phyloP scores from a whole-genome alignment of 495 filamentous ascomycete species.

The Oidiodendron maius region DNA sequence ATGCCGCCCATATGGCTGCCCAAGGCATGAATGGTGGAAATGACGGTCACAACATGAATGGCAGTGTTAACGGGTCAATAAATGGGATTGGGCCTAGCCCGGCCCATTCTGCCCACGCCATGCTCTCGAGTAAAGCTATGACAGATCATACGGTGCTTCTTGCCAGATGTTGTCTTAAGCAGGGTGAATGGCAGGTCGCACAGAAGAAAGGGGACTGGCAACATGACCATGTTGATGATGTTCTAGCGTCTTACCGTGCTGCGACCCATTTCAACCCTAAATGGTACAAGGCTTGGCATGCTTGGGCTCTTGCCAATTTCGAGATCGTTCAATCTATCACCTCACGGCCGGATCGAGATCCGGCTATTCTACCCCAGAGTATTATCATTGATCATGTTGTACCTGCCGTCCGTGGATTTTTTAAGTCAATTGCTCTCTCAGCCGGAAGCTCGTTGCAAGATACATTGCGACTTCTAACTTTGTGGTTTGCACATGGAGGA shows the following conservation, averaged over 20 bases:
- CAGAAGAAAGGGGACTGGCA: slow-evolving; percentile 83
- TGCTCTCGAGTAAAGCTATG: slow-evolving; percentile 28
- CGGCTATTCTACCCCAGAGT: slow-evolving; percentile 43
- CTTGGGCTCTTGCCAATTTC: slow-evolving; percentile 98
- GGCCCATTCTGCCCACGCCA: slow-evolving; percentile 20
- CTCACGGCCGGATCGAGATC: slow-evolving; percentile 53
- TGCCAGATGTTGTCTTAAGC: slow-evolving; percentile 89
- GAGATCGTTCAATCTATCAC: slow-evolving; percentile 85
- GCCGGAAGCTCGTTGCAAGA: slow-evolving; percentile 91
- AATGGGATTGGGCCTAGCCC: slow-evolving; percentile 43
- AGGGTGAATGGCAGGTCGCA: slow-evolving; percentile 90
- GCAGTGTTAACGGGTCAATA: not conserved
- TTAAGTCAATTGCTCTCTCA: slow-evolving; percentile 89
- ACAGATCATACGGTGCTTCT: slow-evolving; percentile 69
- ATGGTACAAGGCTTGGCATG: slow-evolving; percentile 99
- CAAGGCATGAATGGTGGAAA: slow-evolving; percentile 45
- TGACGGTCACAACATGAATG: slow-evolving; percentile 50
- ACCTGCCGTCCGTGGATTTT: slow-evolving; percentile 89
- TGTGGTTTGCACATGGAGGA: slow-evolving; percentile 95
- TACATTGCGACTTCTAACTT: slow-evolving; percentile 81
- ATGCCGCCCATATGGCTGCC: slow-evolving; percentile 49
- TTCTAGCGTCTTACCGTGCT: slow-evolving; percentile 79
- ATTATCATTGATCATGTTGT: slow-evolving; percentile 84
- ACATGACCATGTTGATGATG: slow-evolving; percentile 65
- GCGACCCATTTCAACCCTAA: slow-evolving; percentile 86